Evolutionary conservation across 2,329 filamentous ascomycete species (phyloP).

Genomic region (Aureobasidium sp.): DNA sequence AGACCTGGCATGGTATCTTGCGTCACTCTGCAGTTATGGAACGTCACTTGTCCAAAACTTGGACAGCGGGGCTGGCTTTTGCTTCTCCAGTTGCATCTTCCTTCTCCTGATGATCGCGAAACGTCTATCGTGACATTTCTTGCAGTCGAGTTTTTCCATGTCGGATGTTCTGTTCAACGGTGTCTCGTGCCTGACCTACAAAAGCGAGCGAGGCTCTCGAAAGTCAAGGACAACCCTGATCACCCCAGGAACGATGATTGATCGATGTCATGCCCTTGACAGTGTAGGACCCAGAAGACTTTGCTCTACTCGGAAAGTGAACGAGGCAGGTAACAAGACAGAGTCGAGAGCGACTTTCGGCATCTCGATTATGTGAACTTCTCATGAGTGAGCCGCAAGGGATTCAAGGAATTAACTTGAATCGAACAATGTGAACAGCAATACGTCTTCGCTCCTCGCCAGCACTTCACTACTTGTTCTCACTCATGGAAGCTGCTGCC

Average conservation of each 20-base stretch:
- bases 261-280: background rate
- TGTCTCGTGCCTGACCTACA: background rate
- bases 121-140: background rate
- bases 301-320: no score
- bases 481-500: no score
- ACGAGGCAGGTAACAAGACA: no score
- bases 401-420: no score
- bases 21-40: background rate
- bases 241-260: background rate
- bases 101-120: background rate
- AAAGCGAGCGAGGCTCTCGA: background rate
- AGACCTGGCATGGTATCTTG: background rate
- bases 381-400: no score
- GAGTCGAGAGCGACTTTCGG: no score
- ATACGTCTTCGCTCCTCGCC: no score
- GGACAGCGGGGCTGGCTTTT: background rate
- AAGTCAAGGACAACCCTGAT: no score
- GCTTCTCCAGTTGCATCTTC: background rate
- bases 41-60: background rate
- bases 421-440: no score
- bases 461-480: no score
- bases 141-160: background rate
- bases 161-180: background rate
- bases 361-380: no score
- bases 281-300: background rate